Base-by-base conservation (phyloP, 169 alveolate species). In the Plasmodium gallinaceum region DNA sequence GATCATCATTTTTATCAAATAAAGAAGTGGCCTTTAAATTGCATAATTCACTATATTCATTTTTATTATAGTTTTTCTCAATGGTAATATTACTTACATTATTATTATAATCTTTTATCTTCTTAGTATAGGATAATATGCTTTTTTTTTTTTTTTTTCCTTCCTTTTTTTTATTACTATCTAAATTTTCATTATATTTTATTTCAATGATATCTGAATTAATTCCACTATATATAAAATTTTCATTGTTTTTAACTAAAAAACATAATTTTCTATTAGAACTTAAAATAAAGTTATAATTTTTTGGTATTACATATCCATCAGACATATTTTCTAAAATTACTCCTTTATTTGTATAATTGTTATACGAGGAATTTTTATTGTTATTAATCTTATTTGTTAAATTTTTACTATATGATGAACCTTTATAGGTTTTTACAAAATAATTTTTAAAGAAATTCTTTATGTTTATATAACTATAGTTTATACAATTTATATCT, bases 171-270 rank as follows among this genome's bases (percentile, higher is more conserved):
- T 22, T 60, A 8, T 64, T 54, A 46, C 24, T 42, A 20, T 65
- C 88, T 26, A 60, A 14, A 58, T 60, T 39, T 4, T 74, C 73
- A 74, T 43, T 65, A 78, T 78, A 78, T n/a, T 65, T 69, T 14
- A 78, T 78, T 78, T 78, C 89, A 70, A 78, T 65, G 14, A 78
- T 78, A 43, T 78, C 89, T 1, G 89, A 78, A 65, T 64, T 78
- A 5, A 78, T 39, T 22, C 89, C 89, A 48, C 58, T 48, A 58
- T 78, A 78, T 58, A 78, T 78, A 18, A 26, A 12, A 18, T 78
- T 39, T n/a, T 65, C 89, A 7, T 74, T 66, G 37, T 78, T 78
- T 58, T 78, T 78, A 42, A 78, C 43, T 26, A 78, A 42, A 39
- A 78, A 78, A 45, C 89, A 78, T 51, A 78, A 51, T 65, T 78